Conservation (phyloP, 2,329 filamentous ascomycete genomes). For the Arthrobotrys conoides region DNA sequence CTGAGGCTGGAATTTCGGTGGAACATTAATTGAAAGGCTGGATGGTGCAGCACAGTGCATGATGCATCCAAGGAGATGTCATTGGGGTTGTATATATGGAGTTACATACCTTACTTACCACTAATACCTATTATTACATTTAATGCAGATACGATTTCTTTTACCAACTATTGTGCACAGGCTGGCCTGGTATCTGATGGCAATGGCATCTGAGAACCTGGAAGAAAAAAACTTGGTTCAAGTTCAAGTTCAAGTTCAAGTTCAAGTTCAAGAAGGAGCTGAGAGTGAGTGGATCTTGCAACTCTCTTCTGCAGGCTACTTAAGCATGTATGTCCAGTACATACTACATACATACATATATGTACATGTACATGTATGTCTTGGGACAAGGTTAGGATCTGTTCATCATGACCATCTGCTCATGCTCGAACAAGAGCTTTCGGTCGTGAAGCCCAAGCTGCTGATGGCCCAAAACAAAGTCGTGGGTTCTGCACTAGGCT, state of each 20-base stretch:
- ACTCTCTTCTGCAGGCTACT: constrained; percentile 55
- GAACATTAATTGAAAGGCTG: constrained; percentile 59
- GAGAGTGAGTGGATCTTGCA: constrained; percentile 59
- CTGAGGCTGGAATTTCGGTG: constrained; percentile 32
- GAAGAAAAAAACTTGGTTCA: constrained; percentile 22
- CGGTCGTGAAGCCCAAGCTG: constrained; percentile 51
- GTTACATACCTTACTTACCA: constrained; percentile 24
- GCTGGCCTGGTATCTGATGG: constrained; percentile 52
- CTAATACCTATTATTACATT: constrained; percentile 24
- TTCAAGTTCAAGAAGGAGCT: constrained; percentile 47
- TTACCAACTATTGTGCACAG: constrained; percentile 31
- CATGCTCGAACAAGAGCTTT: constrained; percentile 45
- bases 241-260: too few species aligned
- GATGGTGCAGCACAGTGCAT: constrained; percentile 46
- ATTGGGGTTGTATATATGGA: constrained; percentile 35
- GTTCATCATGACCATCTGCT: constrained; percentile 50
- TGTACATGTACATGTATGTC: too few species aligned
- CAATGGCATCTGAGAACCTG: constrained; percentile 19
- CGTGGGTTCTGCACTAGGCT: constrained; percentile 47
- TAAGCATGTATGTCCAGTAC: too few species aligned
- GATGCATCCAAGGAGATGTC: constrained; percentile 36
- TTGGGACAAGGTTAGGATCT: constrained; percentile 57
- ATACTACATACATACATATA: too few species aligned
- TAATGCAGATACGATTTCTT: constrained; percentile 31
- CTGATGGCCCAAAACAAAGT: constrained; percentile 49